Percentiles rank a stretch among this genome's conserved stretches.
Evolutionary conservation across 257 asterid species (phyloP).

Genomic region (Nicotiana benthamiana): DNA sequence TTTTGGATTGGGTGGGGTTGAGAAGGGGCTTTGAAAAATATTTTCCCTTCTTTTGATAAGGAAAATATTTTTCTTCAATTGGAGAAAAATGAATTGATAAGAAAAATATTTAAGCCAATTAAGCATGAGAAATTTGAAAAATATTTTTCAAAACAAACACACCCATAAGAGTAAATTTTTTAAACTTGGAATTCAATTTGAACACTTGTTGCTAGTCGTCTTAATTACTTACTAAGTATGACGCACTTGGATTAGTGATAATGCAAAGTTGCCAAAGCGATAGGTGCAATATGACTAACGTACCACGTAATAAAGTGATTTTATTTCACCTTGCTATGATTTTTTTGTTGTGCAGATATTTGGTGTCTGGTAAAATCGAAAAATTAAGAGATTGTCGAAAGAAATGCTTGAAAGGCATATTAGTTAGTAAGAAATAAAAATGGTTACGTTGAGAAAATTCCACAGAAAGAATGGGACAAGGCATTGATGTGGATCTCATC

Average conservation of each 20-base stretch:
- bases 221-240: neutral
- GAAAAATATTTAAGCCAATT: too few relatives aligned
- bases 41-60: too few relatives aligned
- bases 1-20: too few relatives aligned
- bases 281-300: neutral
- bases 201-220: neutral
- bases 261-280: neutral
- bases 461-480: neutral
- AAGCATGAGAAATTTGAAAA: too few relatives aligned
- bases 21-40: too few relatives aligned
- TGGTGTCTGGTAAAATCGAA: neutral
- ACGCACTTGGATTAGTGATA: neutral
- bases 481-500: neutral
- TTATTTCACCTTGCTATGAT: neutral
- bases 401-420: neutral
- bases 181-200: neutral
- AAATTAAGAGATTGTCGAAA: neutral
- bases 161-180: neutral
- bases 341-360: neutral
- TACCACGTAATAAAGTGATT: neutral
- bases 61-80: too few relatives aligned
- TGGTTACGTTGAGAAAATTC: neutral
- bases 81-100: too few relatives aligned
- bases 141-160: too few relatives aligned
- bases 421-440: neutral